These are phyloP conservation scores for Apium graveolens DNA, from an alignment of 129 eudicot genomes.

Conservation along the genomic window DNA sequence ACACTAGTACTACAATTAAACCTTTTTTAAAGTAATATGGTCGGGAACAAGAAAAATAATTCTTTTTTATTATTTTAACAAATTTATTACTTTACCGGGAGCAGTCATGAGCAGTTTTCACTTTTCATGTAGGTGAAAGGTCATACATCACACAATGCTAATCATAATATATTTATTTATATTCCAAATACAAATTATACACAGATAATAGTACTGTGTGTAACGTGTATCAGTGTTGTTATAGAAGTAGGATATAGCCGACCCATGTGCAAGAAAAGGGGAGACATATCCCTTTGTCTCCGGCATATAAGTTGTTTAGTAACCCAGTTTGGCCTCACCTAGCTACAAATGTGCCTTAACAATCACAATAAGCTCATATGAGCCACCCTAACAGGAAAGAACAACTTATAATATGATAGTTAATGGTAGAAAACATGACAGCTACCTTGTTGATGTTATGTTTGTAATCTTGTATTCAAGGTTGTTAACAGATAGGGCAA, in stretches of 20 bases:
- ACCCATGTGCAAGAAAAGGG: constrained; percentile 2
- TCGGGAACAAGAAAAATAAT: too few relatives aligned
- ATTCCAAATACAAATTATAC: neutral
- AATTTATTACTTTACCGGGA: too few relatives aligned
- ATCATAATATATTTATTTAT: neutral
- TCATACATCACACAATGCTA: neutral
- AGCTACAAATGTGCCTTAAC: neutral
- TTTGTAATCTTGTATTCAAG: neutral
- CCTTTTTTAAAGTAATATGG: too few relatives aligned
- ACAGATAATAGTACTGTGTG: neutral
- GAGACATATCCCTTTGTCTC: constrained; percentile 11
- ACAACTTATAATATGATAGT: neutral
- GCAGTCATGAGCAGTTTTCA: too few relatives aligned
- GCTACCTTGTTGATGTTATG: neutral
- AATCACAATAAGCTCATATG: neutral
- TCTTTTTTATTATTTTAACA: too few relatives aligned
- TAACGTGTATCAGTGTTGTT: neutral
- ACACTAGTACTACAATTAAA: too few relatives aligned
- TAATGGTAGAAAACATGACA: neutral
- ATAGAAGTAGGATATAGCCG: neutral
- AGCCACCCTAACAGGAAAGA: neutral
- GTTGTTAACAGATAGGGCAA: neutral
- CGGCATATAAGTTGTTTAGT: constrained; percentile 3
- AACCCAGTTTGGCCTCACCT: neutral
- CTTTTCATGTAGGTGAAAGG: neutral